Conservation (phyloP, 768 basidiomycete species). For the Termitomyces bulborhizus region DNA sequence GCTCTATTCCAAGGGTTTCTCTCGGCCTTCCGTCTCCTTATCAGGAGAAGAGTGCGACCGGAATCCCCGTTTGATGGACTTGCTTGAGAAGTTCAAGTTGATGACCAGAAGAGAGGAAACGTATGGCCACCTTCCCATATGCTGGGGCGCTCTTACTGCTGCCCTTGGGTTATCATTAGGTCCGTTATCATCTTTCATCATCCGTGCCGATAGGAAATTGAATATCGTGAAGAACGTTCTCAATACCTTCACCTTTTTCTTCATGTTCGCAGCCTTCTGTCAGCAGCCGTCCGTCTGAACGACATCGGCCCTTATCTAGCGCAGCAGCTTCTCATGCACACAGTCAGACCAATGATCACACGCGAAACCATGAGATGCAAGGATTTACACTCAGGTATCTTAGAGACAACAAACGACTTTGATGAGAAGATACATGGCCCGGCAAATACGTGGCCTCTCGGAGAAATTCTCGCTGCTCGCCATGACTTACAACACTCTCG, state of each 20-base stretch:
- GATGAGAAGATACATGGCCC: constrained; percentile 50
- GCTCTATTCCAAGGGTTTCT: constrained; percentile 78
- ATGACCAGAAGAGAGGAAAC: constrained; percentile 56
- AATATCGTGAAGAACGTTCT: constrained; percentile 45
- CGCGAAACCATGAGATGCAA: constrained; percentile 39
- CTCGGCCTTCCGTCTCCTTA: constrained; percentile 35
- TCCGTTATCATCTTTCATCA: constrained; percentile 22
- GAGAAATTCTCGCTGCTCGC: constrained; percentile 83
- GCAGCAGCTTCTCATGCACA: constrained; percentile 79
- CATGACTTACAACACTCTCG: constrained; percentile 95
- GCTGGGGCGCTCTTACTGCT: constrained; percentile 84
- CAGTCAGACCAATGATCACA: constrained; percentile 61
- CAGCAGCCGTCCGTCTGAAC: constrained; percentile 90
- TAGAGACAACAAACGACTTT: constrained; percentile 23
- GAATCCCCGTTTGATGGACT: constrained; percentile 21
- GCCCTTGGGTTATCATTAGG: constrained; percentile 70
- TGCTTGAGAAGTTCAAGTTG: constrained; percentile 69
- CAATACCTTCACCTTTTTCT: constrained; percentile 91
- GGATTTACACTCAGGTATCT: constrained; percentile 42
- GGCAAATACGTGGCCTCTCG: constrained; percentile 92
- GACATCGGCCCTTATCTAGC: constrained; percentile 88
- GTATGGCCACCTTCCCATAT: constrained; percentile 81
- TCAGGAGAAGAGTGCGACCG: constrained; percentile 16
- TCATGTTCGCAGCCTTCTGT: constrained; percentile 83
- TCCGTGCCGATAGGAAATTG: neutral